Evolutionary conservation across 75 land plant species (phyloP), one percentile per base, ranked within the genome.

Genomic region (Isoetes taiwanensis): DNA sequence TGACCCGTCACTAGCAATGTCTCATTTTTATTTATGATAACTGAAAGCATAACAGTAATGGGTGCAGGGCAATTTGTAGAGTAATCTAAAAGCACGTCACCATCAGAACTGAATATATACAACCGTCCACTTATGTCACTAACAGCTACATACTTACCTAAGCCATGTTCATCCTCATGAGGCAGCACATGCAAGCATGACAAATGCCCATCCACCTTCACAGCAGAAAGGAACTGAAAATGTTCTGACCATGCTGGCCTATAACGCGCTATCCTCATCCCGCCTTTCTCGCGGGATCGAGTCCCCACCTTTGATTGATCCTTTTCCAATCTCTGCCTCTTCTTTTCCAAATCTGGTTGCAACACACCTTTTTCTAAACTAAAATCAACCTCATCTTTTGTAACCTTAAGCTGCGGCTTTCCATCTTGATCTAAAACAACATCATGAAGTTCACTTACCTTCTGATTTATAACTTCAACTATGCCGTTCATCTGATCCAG

Each of bases 181-280:
- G 97, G 97, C 56, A 90, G 77, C 0, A 78, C 73, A 37, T 76
- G 72, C 14, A 80, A 42, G 52, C 74, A 76, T 1, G 84, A 77
- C 8, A 85, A 67, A n/a, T 63, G 75, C 0, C 68, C 70, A 0
- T 75, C 76, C 39, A 90, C 68, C 61, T 72, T 80, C 41, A 79
- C 84, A 3, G 93, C 97, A 11, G 97, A 78, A 17, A 76, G 38
- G 58, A 90, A 90, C 3, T 78, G 82, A 66, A 90, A 90, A 64
- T 78, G 71, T 60, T 90, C 87, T 3, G 78, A 59, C 93, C 91
- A 90, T 17, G 81, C 67, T 5, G 93, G 74, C 68, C 64, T 90
- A 62, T 80, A 83, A 27, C 82, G 81, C 2, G 77, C 72, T 29
- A 90, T 82, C 11, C 81, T 67, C 25, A 84, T 58, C 0, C 77